These are phyloP conservation scores for Oryza longistaminata DNA, from an alignment of 176 grass and related monocot genomes.

Conservation along the genomic window DNA sequence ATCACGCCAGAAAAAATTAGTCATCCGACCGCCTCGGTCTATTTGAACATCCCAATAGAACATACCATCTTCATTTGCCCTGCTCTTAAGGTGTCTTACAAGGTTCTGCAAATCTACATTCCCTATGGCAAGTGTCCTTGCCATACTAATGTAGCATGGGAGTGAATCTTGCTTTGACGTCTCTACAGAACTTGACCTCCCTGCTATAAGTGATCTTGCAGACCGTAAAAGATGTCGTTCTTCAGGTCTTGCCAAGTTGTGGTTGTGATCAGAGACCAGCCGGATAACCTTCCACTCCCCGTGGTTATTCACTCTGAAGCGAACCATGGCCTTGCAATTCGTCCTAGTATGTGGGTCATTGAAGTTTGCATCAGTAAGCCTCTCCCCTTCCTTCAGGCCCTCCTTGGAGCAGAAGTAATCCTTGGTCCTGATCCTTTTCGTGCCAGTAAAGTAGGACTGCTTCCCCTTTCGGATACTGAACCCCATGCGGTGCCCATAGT, in stretches of 20 bases:
- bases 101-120: slow-evolving; percentile 59
- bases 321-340: slow-evolving; percentile 80
- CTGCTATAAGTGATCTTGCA: slow-evolving; percentile 71
- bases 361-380: slow-evolving; percentile 61
- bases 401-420: slow-evolving; percentile 94
- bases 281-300: slow-evolving; percentile 75
- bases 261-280: slow-evolving; percentile 75
- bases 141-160: slow-evolving; percentile 21
- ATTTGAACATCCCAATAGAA: slow-evolving; percentile 84
- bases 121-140: slow-evolving; percentile 24
- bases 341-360: slow-evolving; percentile 77
- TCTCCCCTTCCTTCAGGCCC: slow-evolving; percentile 71
- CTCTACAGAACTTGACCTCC: slow-evolving; percentile 50
- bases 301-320: slow-evolving; percentile 61
- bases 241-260: slow-evolving; percentile 69
- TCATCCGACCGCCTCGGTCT: slow-evolving; percentile 55
- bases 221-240: slow-evolving; percentile 74
- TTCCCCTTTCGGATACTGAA: slow-evolving; percentile 85
- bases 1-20: slow-evolving; percentile 83
- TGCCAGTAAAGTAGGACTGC: slow-evolving; percentile 83
- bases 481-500: slow-evolving; percentile 76
- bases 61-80: slow-evolving; percentile 65
- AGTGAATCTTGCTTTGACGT: slow-evolving; percentile 42
- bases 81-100: slow-evolving; percentile 60
- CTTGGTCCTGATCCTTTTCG: slow-evolving; percentile 76